Evolutionary conservation across 1,139 yeast genomes (phyloP), one percentile per base, ranked within the genome.

Genomic region (Protomyces pachydermus): DNA sequence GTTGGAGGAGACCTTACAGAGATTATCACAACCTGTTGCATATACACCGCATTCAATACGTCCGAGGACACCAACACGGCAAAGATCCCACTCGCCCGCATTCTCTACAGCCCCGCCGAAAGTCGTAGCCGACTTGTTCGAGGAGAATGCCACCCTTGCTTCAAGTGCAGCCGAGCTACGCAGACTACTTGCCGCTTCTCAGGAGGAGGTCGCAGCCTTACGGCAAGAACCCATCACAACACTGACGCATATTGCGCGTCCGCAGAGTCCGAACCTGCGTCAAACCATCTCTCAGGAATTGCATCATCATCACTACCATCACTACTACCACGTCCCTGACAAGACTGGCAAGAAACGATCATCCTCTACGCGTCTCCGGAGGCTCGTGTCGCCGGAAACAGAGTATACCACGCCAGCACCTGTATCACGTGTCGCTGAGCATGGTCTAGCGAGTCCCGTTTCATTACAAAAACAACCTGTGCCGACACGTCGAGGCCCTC

Each of bases 251-350:
- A 32, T 14, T 14, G 42, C 42, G 16, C 20, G 23, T n/a, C 23
- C n/a, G 4, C 3, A 1, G 2, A 50, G 35, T 23, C 54, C 28
- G 16, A 32, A 28, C 25, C 56, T 55, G 18, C 62, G 62, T 10
- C 53, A 58, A 25, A 34, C 62, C 9, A 48, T 58, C 9, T 58
- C 62, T 2, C 62, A 58, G 52, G 62, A 58, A 42, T 18, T 58
- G 18, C 62, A 58, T 28, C 53, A 58, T n/a, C 62, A 58, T 28
- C 54, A 58, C 18, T 54, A 58, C 45, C 54, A 58, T 20, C 62
- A 58, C 42, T 42, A 42, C 48, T 58, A 58, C 39, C 62, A 58
- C 23, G 52, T 58, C 14, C 42, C 45, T 4, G 42, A 38, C 42
- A 51, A 35, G 54, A 32, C 42, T n/a, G 8, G 16, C 32, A 4